Base-by-base conservation (phyloP, 108 stramenopile species). In the Pseudonitzschia multistriata region DNA sequence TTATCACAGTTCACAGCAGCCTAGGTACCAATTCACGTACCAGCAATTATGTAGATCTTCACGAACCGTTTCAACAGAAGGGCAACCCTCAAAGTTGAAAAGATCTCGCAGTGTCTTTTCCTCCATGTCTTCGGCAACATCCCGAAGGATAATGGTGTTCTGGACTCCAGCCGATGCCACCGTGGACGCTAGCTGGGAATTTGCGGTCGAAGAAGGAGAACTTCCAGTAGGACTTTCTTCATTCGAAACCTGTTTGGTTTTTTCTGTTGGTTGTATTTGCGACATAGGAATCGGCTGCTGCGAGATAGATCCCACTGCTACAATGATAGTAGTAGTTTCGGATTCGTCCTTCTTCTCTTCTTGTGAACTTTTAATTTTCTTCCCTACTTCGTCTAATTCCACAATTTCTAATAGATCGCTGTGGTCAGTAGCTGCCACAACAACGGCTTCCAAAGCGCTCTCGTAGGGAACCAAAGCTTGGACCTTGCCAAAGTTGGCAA, bases 401-500 rank as follows among this genome's bases (percentile, higher is more conserved):
- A 77, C 83, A 45, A 84, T 71, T 42, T 81, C 76, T 68, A 84
- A 67, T 11, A 70, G 40, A 17, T 78, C 59, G 59, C 83, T 84
- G 67, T 55, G 67, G n/a, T 73, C 62, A 19, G 66, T 70, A 4
- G 77, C 70, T 11, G 74, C 80, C 7, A 40, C 17, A 15, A 31
- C 30, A 49, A 76, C 71, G 0, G 74, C 74, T 27, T 72, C 57
- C 14, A 64, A 29, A 35, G 74, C 62, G 37, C 72, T 49, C 28
- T 71, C 77, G 45, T 25, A 62, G n/a, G 74, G 73, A 49, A 50
- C 67, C 64, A 80, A 37, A 2, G 45, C 35, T 70, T 76, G 60
- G 27, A 87, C 81, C 48, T 87, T 87, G 55, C 68, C 73, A 74
- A 87, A 87, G 56, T 78, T 79, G 34, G 78, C 81, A 52, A 87